Conservation (phyloP, 2,329 filamentous ascomycete genomes). For the Trichothecium roseum region DNA sequence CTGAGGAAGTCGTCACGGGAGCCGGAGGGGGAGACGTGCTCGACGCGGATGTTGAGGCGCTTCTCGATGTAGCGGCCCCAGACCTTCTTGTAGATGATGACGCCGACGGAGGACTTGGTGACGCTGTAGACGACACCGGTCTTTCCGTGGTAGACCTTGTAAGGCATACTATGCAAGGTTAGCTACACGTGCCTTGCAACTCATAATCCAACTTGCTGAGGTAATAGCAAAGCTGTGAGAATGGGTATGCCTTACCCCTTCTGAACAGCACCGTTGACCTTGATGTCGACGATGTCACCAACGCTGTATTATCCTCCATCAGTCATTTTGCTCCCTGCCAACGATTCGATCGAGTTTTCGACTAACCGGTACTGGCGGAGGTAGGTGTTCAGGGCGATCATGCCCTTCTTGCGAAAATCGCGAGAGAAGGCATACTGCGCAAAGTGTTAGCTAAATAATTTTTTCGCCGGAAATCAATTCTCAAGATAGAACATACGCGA, state of each 20-base stretch:
- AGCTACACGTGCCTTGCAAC: constrained; percentile 14
- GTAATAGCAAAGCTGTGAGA: constrained; percentile 5
- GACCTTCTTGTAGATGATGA: constrained; percentile 99
- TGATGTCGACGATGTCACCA: constrained; percentile 98
- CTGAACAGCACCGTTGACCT: constrained; percentile 96
- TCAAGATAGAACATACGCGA: constrained; percentile 49
- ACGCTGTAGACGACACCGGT: constrained; percentile 98
- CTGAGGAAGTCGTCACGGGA: constrained; percentile 94
- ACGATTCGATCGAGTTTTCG: constrained; percentile 6
- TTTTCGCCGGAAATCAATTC: constrained; percentile 8
- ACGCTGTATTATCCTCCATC: constrained; percentile 49
- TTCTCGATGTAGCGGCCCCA: constrained; percentile 99
- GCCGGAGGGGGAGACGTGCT: constrained; percentile 91
- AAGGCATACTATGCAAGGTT: constrained; percentile 66
- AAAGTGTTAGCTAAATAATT: constrained; percentile 22
- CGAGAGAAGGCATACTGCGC: constrained; percentile 81
- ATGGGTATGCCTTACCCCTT: constrained; percentile 64
- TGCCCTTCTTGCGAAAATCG: constrained; percentile 89
- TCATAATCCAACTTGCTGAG: not conserved
- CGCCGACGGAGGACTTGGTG: constrained; percentile 91
- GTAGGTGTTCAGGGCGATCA: constrained; percentile 90
- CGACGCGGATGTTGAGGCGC: constrained; percentile 97
- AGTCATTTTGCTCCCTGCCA: constrained; percentile 18
- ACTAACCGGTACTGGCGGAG: constrained; percentile 77
- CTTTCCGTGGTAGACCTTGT: constrained; percentile 99